Evolutionary conservation across 257 asterid genomes (phyloP).

Genomic region (Gentiana straminea): DNA sequence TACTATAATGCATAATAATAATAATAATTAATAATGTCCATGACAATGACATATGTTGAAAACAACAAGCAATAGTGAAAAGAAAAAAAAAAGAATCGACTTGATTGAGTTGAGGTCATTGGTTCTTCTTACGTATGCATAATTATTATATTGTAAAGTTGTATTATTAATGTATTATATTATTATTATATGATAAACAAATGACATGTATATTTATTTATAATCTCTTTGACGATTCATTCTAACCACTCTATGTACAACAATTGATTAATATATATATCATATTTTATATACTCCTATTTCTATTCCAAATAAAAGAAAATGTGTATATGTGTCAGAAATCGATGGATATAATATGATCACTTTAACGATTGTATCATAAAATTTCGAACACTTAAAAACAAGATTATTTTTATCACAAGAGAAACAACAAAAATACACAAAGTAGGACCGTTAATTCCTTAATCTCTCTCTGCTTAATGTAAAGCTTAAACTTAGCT

Average conservation of each 20-base stretch:
- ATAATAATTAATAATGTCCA: constrained; percentile 12
- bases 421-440: constrained; percentile 13
- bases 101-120: constrained; percentile 10
- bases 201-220: no score
- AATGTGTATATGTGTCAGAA: no score
- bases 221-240: no score
- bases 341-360: no score
- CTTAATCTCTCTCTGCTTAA: constrained; percentile 17
- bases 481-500: constrained; percentile 10
- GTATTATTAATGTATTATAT: constrained; percentile 6
- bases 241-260: no score
- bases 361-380: no score
- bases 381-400: no score
- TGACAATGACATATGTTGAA: constrained; percentile 17
- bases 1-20: neutral
- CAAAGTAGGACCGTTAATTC: constrained; percentile 4
- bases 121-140: constrained; percentile 13
- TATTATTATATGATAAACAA: neutral
- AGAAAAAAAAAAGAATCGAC: constrained; percentile 16
- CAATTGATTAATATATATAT: no score
- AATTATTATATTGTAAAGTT: constrained; percentile 12
- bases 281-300: no score
- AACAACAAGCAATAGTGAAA: constrained; percentile 6
- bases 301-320: no score
- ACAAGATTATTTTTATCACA: neutral